These are phyloP conservation scores for Camelina hispida DNA, from an alignment of 345 rosid genomes.

Conservation along the genomic window DNA sequence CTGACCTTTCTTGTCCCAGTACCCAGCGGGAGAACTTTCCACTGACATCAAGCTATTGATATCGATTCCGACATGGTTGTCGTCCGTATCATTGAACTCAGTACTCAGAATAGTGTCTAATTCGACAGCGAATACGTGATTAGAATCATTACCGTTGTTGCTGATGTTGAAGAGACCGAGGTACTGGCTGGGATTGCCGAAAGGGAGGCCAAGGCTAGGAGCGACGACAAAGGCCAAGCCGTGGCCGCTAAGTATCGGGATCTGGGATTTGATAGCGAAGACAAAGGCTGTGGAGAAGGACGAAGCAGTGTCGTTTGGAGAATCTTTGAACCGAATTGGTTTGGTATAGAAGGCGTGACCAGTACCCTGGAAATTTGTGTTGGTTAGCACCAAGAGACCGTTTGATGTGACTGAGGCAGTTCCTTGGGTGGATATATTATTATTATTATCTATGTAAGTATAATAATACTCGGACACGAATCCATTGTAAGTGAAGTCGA, in stretches of 20 bases:
- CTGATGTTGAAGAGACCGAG: conserved; percentile 49
- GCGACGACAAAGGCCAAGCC: conserved; percentile 57
- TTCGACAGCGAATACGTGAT: conserved; percentile 59
- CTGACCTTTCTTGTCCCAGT: conserved; percentile 25
- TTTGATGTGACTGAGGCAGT: conserved; percentile 46
- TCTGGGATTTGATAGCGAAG: conserved; percentile 48
- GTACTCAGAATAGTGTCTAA: conserved; percentile 47
- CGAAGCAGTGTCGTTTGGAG: conserved; percentile 38
- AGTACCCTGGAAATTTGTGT: conserved; percentile 32
- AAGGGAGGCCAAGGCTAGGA: conserved; percentile 41
- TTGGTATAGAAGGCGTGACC: conserved; percentile 71
- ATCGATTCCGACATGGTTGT: conserved; percentile 60
- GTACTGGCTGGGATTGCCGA: background rate
- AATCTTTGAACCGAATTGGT: conserved; percentile 61
- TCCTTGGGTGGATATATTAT: too few species aligned
- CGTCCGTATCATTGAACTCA: conserved; percentile 33
- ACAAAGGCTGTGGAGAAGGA: conserved; percentile 64
- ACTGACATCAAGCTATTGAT: conserved; percentile 46
- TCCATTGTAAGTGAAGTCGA: too few species aligned
- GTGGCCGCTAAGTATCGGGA: conserved; percentile 21
- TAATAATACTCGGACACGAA: too few species aligned
- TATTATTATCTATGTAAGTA: too few species aligned
- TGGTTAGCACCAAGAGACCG: conserved; percentile 63
- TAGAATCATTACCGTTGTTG: conserved; percentile 42
- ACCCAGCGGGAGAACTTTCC: conserved; percentile 39